Base-by-base conservation (phyloP, 257 asterid species). In the Plantago major region DNA sequence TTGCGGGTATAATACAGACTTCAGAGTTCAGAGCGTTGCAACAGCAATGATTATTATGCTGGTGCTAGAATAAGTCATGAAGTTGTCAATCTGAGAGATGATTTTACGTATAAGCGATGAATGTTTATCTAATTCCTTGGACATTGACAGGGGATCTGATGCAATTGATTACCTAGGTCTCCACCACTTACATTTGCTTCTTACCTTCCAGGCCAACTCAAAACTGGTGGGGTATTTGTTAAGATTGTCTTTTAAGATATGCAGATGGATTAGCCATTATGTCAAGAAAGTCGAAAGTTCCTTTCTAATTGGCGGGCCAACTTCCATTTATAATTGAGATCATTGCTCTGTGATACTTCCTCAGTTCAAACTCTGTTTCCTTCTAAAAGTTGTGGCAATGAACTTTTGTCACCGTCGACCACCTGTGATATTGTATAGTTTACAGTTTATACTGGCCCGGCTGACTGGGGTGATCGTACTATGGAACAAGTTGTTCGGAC, bases 151-250 rank as follows among this genome's bases (percentile, higher is more conserved):
- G 76, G 60, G 42, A 33, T 33, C 7, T 1, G 40, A 70, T 55
- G 63, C 13, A 46, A 54, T 61, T 69, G 72, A 66, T 71, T 45
- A 49, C 1, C 14, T 66, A 65, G 57, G 61, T 52, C 49, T 57
- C 68, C 30, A 58, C 74, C 78, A 77, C 72, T 66, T 43, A 11
- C 22, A 16, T 58, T 58, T 70, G 79, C 59, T 69, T 47, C 69
- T 62, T 70, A 70, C 76, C 75, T 37, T 42, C 65, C 58, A 42
- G 73, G 69, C 76, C 65, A 53, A 52, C 62, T 67, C 67, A 67
- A 37, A 66, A 66, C 46, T 46, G 73, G 61, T 67, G 54, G 68
- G 78, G 71, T 64, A 17, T 1, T 11, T 53, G 9, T 55, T 67
- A 70, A 59, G 79, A 73, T 59, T 19, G 18, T 38, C 66, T 50